Evolutionary conservation across 2,329 filamentous ascomycete species (phyloP).

Genomic region (Dryadomyces quercus-mongolicae): DNA sequence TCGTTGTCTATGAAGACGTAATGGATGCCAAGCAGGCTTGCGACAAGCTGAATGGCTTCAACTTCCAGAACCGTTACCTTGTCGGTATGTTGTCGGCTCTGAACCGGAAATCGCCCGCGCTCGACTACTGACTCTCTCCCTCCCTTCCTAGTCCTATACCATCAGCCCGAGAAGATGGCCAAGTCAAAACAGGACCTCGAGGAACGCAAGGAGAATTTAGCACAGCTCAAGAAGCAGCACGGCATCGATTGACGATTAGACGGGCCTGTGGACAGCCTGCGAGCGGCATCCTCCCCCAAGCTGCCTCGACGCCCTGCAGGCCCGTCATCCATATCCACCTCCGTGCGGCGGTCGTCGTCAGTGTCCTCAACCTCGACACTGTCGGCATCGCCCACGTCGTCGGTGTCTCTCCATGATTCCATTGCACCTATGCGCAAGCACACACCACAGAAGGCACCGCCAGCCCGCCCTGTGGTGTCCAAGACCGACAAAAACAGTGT

Average conservation of each 20-base stretch:
- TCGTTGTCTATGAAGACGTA: conserved; percentile 99
- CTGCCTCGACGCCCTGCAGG: conserved; percentile 38
- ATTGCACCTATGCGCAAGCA: neutral
- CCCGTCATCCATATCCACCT: conserved; percentile 42
- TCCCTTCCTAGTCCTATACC: conserved; percentile 39
- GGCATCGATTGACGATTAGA: conserved; percentile 93
- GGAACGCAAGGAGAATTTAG: conserved; percentile 90
- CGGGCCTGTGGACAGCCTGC: conserved; percentile 49
- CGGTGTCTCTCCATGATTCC: conserved; percentile 14
- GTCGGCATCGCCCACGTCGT: conserved; percentile 16
- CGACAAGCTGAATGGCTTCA: conserved; percentile 99
- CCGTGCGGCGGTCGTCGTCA: conserved; percentile 19
- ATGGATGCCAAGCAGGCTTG: conserved; percentile 98
- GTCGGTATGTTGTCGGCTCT: conserved; percentile 56
- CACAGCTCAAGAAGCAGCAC: conserved; percentile 94
- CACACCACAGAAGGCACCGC: conserved; percentile 9
- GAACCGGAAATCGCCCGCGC: neutral
- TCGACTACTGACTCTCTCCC: neutral
- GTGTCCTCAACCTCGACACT: conserved; percentile 19
- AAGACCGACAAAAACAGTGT: conserved; percentile 15
- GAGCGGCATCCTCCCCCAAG: conserved; percentile 16
- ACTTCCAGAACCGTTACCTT: conserved; percentile 98
- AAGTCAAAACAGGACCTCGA: conserved; percentile 90
- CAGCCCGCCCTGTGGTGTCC: neutral
- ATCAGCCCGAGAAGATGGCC: conserved; percentile 55